Evolutionary conservation across 192 early-diverging fungal genomes (phyloP).

Genomic region (Paraglomus brasilianum): DNA sequence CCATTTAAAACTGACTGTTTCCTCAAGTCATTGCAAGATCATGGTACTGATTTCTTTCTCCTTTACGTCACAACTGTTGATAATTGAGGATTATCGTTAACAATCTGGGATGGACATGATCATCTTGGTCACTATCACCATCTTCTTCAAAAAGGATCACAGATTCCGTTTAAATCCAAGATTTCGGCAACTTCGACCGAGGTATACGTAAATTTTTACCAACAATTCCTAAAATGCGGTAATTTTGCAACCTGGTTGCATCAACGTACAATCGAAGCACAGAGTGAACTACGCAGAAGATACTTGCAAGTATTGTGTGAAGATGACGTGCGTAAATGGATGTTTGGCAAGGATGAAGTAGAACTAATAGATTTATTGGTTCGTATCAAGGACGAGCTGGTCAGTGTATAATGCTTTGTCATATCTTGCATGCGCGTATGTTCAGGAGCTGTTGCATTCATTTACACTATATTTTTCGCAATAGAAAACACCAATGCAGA

Average conservation of each 20-base stretch:
- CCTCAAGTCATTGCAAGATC: conserved; percentile 58
- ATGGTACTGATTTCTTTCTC: conserved; percentile 36
- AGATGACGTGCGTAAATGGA: conserved; percentile 56
- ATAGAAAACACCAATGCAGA: too few relatives aligned
- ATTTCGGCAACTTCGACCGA: conserved; percentile 48
- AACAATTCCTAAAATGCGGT: conserved; percentile 85
- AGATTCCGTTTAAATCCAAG: conserved; percentile 47
- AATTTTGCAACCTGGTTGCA: conserved; percentile 98
- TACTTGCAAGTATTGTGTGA: conserved; percentile 73
- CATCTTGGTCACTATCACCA: conserved; percentile 35
- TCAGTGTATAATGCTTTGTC: too few relatives aligned
- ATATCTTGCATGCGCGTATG: too few relatives aligned
- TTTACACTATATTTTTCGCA: too few relatives aligned
- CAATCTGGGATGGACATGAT: conserved; percentile 31
- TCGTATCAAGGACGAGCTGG: conserved; percentile 63
- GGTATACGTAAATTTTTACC: conserved; percentile 78
- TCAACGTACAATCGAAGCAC: conserved; percentile 71
- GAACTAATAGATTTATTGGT: conserved; percentile 72
- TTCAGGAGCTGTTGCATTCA: too few relatives aligned
- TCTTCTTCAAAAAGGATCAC: conserved; percentile 37
- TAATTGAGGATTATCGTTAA: conserved; percentile 16
- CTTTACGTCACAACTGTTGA: conserved; percentile 1
- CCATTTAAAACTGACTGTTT: conserved; percentile 80
- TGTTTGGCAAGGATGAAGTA: conserved; percentile 50
- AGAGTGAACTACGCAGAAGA: conserved; percentile 73